These are phyloP conservation scores for Hylodesmum podocarpum DNA, from an alignment of 306 rosid genomes.

Conservation along the genomic window DNA sequence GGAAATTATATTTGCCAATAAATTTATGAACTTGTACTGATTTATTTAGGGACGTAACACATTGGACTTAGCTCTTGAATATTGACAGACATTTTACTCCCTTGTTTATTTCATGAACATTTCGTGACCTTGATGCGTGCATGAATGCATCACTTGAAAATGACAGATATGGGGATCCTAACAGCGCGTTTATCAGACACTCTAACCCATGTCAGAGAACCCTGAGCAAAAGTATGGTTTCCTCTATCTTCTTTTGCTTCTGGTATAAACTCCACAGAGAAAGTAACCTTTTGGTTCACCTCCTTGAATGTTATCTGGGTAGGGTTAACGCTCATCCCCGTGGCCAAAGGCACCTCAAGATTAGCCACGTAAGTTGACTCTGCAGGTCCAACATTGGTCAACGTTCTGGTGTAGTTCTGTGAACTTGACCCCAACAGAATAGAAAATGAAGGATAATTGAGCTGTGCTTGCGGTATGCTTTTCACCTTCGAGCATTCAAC, in stretches of 20 bases:
- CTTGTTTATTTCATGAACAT: too few species aligned
- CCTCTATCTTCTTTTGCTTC: not conserved
- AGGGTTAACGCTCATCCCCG: conserved; percentile 32
- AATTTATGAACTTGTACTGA: too few species aligned
- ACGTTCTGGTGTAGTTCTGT: conserved; percentile 41
- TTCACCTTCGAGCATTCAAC: conserved; percentile 37
- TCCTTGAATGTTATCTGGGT: conserved; percentile 33
- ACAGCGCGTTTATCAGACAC: conserved; percentile 43
- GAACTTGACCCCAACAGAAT: conserved; percentile 25
- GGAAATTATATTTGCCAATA: too few species aligned
- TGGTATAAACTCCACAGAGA: conserved; percentile 33
- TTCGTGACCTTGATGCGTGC: too few species aligned
- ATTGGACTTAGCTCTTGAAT: too few species aligned
- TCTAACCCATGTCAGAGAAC: conserved; percentile 53
- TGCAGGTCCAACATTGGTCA: conserved; percentile 51
- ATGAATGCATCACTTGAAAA: conserved; percentile 40
- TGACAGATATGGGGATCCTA: conserved; percentile 41
- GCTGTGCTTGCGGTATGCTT: conserved; percentile 38
- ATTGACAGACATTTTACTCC: too few species aligned
- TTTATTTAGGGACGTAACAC: too few species aligned
- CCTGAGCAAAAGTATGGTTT: conserved; percentile 27
- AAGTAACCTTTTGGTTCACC: conserved; percentile 41
- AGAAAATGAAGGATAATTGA: conserved; percentile 57
- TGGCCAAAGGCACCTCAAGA: conserved; percentile 31
- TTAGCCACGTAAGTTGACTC: conserved; percentile 33